These are phyloP conservation scores for Bretschneidera sinensis DNA, from an alignment of 345 rosid genomes.

Conservation along the genomic window DNA sequence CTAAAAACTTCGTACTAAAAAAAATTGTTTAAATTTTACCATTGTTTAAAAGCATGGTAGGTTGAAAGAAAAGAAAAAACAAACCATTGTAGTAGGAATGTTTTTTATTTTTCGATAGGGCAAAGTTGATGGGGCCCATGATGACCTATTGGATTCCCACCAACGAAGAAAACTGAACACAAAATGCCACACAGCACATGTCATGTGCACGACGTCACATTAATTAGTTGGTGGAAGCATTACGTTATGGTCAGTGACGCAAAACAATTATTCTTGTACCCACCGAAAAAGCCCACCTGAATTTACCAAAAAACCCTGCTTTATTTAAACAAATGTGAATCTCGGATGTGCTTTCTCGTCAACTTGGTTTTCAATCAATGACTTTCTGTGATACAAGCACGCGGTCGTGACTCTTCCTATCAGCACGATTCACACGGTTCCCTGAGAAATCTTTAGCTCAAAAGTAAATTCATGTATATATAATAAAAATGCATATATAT, in stretches of 20 bases:
- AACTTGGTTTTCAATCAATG: background rate
- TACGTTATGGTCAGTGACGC: no score
- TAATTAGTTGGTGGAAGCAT: conserved; percentile 7
- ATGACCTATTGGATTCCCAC: background rate
- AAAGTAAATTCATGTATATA: no score
- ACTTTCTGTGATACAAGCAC: no score
- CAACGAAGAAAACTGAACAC: conserved; percentile 2
- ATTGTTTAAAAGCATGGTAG: no score
- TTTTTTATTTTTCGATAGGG: background rate
- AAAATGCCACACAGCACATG: conserved; percentile 3
- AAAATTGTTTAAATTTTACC: no score
- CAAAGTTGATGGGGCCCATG: background rate
- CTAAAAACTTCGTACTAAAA: no score
- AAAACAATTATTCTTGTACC: no score
- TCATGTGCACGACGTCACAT: conserved; percentile 9
- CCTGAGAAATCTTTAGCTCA: no score
- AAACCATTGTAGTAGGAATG: background rate
- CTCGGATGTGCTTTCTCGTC: conserved; percentile 6
- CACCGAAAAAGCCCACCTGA: no score
- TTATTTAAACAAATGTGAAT: no score
- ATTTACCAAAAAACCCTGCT: background rate
- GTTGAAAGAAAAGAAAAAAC: background rate
- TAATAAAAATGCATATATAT: no score
- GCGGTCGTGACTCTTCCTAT: no score
- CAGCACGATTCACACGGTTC: conserved; percentile 17